A percentile compares a stretch with the other conserved stretches of the same genome.
Conservation (phyloP, 129 eudicot species). For the Flaveria bidentis region DNA sequence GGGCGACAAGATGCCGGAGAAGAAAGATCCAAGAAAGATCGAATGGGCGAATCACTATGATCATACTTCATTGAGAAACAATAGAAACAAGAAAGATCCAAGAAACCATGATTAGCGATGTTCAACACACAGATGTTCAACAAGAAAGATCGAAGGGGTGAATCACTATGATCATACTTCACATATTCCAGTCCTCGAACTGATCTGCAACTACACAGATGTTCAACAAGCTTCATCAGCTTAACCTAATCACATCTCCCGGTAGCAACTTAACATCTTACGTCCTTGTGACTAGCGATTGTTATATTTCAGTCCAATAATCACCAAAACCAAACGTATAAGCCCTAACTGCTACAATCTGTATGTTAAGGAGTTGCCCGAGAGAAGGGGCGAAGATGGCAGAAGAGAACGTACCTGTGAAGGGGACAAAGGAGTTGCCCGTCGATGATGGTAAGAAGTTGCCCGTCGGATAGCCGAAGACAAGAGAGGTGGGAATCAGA, state of each 20-base stretch:
- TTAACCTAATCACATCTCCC: constrained; percentile 28
- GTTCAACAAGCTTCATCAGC: constrained; percentile 15
- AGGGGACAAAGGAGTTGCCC: no score
- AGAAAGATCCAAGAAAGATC: no score
- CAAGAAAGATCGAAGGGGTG: background rate
- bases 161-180: background rate
- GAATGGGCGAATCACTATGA: background rate
- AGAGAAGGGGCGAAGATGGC: no score
- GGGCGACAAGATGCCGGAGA: no score
- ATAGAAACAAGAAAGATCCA: background rate
- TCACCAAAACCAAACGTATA: background rate
- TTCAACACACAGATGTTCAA: background rate
- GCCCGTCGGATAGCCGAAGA: no score
- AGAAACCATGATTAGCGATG: background rate
- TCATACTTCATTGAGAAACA: no score
- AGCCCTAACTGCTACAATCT: constrained; percentile 15
- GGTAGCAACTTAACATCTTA: background rate
- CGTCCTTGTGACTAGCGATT: background rate
- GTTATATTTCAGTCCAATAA: constrained; percentile 4
- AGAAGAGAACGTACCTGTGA: no score
- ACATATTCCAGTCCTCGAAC: constrained; percentile 3
- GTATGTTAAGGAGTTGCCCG: background rate
- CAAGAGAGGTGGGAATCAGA: no score
- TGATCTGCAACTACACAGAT: constrained; percentile 30
- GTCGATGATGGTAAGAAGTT: no score